Base-by-base conservation (phyloP, 1,139 yeast genomes). In the Saccharomyces hybrid region DNA sequence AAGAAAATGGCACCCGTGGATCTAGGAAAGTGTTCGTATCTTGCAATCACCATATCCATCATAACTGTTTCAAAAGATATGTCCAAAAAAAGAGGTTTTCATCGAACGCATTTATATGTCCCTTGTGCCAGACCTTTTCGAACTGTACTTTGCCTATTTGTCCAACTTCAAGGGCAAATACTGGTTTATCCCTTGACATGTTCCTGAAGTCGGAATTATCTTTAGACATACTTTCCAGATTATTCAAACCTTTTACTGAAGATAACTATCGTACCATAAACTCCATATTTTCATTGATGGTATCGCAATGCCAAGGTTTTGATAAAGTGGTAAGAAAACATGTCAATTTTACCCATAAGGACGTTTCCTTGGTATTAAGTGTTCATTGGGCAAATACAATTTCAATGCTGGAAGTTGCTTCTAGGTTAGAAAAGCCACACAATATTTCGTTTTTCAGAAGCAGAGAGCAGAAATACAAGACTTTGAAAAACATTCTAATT, bases 31-130 rank as follows among this genome's bases (percentile, higher is more conserved):
- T 81, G 4, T 71, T 78, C 14, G 73, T 80, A 2, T 82, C 88
- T 2, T 85, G 93, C 71, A 84, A 86, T 25, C 95, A 85, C 68
- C 83, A 82, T 8, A 78, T 85, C 71, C 95, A 85, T 66, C 76
- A 71, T 58, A 63, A 68, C 13, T 86, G 95, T 66, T 81, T 76
- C 64, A 68, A 64, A 64, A 64, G 67, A 20, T 67, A 66, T 66
- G 73, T 60, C 67, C 67, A 66, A 59, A 64, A 67, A 63, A 73
- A 66, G 60, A 57, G 67, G 23, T 59, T 62, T 49, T 57, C 60
- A 0, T 55, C 62, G 1, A 56, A 61, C 16, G 61, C 71, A 4
- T 74, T 76, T 56, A 72, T 77, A 2, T 85, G 91, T 68, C 90
- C 91, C 0, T 72, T 85, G 49, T 85, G 91, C 65, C 82, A 81